phyloP scores from a whole-genome alignment of 2,329 filamentous ascomycete genomes.

The Allantophomopsis cytisporea region DNA sequence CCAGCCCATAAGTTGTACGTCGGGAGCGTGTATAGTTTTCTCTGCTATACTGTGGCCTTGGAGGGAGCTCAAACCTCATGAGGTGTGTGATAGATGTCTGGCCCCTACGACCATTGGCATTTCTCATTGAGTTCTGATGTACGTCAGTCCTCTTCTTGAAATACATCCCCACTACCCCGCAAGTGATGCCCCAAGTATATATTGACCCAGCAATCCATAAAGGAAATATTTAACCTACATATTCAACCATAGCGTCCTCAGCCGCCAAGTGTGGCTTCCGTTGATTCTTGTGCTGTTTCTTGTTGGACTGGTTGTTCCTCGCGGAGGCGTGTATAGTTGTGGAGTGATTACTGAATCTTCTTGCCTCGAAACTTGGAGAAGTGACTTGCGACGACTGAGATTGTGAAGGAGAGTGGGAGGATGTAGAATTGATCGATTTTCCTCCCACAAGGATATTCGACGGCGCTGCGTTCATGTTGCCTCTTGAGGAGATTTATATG shows the following conservation, averaged over 20 bases:
- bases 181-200: no score
- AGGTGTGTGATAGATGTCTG: constrained; percentile 96
- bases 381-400: constrained; percentile 13
- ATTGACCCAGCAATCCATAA: neutral
- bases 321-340: constrained; percentile 27
- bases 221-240: constrained; percentile 35
- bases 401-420: constrained; percentile 13
- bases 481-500: neutral
- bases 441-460: constrained; percentile 15
- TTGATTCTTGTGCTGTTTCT: constrained; percentile 75
- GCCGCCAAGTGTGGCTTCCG: constrained; percentile 61
- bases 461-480: constrained; percentile 17
- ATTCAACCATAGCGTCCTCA: constrained; percentile 81
- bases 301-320: constrained; percentile 62
- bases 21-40: constrained; percentile 37
- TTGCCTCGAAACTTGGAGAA: constrained; percentile 15
- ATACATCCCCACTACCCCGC: no score
- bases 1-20: constrained; percentile 70
- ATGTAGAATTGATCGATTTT: constrained; percentile 16
- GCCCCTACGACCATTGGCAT: constrained; percentile 66
- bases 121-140: constrained; percentile 30
- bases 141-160: neutral
- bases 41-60: constrained; percentile 51
- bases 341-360: constrained; percentile 11
- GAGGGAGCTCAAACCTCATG: constrained; percentile 78